Evolutionary conservation across 2,329 filamentous ascomycete genomes (phyloP).

Genomic region (Ophiognomonia clavigignenti-juglandacearum): DNA sequence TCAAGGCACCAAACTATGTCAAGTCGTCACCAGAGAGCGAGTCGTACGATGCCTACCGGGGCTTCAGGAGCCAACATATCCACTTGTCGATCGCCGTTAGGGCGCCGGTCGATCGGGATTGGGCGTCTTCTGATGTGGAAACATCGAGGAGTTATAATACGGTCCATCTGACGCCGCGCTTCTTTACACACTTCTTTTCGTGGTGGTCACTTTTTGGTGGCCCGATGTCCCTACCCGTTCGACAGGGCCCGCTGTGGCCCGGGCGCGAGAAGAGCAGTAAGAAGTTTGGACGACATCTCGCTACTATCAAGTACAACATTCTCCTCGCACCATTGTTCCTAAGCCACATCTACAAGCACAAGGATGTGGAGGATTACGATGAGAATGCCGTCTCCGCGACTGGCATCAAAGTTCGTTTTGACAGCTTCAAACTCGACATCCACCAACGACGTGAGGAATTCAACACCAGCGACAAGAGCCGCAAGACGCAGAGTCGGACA

Average conservation of each 20-base stretch:
- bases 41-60: conserved; percentile 86
- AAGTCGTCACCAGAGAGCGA: conserved; percentile 40
- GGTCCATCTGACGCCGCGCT: conserved; percentile 86
- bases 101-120: conserved; percentile 81
- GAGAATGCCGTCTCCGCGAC: conserved; percentile 80
- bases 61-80: conserved; percentile 95
- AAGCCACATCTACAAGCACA: conserved; percentile 98
- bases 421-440: conserved; percentile 95
- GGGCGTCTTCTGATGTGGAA: conserved; percentile 69
- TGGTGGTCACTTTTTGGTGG: conserved; percentile 98
- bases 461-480: conserved; percentile 71
- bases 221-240: conserved; percentile 88
- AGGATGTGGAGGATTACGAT: conserved; percentile 81
- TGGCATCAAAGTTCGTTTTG: conserved; percentile 90
- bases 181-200: conserved; percentile 96
- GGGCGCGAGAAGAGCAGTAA: conserved; percentile 95
- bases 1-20: conserved; percentile 75
- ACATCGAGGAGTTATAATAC: conserved; percentile 92
- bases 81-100: conserved; percentile 90
- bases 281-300: conserved; percentile 93
- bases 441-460: conserved; percentile 94
- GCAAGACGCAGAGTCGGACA: conserved; percentile 72
- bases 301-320: conserved; percentile 98
- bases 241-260: conserved; percentile 87
- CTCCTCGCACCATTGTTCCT: conserved; percentile 89